Evolutionary conservation across 1,284 basidiomycete genomes (phyloP), one percentile per base, ranked within the genome.

Genomic region (Austropuccinia psidii): DNA sequence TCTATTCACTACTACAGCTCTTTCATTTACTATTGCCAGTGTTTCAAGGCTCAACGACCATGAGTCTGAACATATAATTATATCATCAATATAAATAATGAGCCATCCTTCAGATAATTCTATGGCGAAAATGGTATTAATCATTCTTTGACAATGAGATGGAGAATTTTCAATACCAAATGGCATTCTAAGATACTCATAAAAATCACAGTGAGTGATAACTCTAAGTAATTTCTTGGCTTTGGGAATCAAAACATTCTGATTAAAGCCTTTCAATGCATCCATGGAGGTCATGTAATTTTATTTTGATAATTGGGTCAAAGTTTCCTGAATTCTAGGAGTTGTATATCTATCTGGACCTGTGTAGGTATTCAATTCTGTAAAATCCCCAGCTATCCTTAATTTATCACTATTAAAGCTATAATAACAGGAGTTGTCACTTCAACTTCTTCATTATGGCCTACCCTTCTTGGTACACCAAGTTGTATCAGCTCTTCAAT

Each of bases 121-220:
- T 5, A 24, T 27, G 52, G n/a, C n/a, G 4, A 4, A 27, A 27
- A 55, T 27, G 4, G n/a, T 27, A 31, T 41, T n/a, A 15, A 43
- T 43, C 33, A 41, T 39, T 11, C n/a, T 7, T 65, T 50, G 62
- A 15, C 31, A 49, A 9, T 49, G 47, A 1, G 27, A 27, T 9
- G 62, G 62, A 7, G 62, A 41, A 35, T 65, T 65, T 19, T 65
- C 50, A 5, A 50, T 65, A 15, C 62, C 62, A 52, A 65, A 65
- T 1, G 62, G 29, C 62, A 65, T 65, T 33, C 62, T 24, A 2
- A 60, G 35, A 35, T 60, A 60, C 37, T 41, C 35, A 60, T 60
- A 33, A 2, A 60, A 19, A 5, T 45, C 62, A 11, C 15, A 17
- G 33, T 65, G 43, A 11, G 43, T 27, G 0, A 65, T 65, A 6